phyloP scores from a whole-genome alignment of 345 rosid genomes.

The Pugionium cornutum region DNA sequence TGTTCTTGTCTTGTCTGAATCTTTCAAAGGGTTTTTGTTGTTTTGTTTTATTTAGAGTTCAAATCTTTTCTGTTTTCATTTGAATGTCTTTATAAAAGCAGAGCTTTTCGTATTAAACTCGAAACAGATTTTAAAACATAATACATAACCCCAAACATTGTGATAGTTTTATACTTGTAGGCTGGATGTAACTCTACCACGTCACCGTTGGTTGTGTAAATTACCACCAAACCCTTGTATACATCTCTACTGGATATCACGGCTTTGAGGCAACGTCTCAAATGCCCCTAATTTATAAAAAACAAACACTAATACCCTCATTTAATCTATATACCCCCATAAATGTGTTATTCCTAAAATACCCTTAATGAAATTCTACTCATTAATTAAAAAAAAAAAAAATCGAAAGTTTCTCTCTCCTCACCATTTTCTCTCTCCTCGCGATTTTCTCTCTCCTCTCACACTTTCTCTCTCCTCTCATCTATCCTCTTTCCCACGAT shows the following conservation, averaged over 20 bases:
- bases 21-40: constrained; percentile 21
- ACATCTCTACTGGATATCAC: constrained; percentile 29
- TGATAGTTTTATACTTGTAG: background rate
- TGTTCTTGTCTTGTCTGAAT: constrained; percentile 31
- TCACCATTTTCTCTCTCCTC: no score
- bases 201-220: background rate
- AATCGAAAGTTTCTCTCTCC: no score
- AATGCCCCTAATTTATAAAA: no score
- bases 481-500: no score
- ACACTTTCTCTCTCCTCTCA: no score
- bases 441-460: no score
- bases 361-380: no score
- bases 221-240: constrained; percentile 1
- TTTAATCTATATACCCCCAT: no score
- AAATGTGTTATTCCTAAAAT: no score
- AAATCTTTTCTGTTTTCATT: background rate
- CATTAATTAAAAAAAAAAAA: no score
- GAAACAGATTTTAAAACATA: background rate
- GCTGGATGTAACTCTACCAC: constrained; percentile 18
- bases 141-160: background rate
- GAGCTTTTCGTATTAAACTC: background rate
- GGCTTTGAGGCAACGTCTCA: no score
- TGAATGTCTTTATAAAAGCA: background rate
- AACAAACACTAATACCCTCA: no score
- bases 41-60: constrained; percentile 1